Evolutionary conservation across 768 basidiomycete species (phyloP).

Genomic region (Lactifluus volemus): DNA sequence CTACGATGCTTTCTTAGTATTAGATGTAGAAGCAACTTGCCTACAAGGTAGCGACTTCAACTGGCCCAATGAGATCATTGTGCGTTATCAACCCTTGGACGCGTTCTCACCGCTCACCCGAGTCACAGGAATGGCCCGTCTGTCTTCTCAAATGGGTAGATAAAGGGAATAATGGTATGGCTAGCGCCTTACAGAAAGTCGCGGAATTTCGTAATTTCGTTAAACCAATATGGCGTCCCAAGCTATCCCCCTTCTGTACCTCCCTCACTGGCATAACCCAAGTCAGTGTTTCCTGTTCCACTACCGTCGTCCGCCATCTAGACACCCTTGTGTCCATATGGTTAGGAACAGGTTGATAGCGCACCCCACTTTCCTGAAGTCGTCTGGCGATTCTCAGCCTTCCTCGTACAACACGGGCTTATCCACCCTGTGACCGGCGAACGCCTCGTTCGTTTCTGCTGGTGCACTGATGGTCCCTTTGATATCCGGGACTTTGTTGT

Average conservation of each 20-base stretch:
- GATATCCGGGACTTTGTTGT: conserved; percentile 80
- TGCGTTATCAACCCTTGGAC: conserved; percentile 31
- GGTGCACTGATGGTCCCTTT: conserved; percentile 81
- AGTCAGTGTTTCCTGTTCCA: conserved; percentile 38
- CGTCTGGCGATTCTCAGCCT: conserved; percentile 50
- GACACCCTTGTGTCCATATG: background rate
- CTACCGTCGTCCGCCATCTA: background rate
- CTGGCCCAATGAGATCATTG: conserved; percentile 95
- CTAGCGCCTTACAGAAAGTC: conserved; percentile 54
- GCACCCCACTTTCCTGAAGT: conserved; percentile 73
- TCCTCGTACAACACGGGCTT: conserved; percentile 63
- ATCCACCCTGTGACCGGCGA: conserved; percentile 51
- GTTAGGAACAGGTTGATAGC: conserved; percentile 70
- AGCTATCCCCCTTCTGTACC: conserved; percentile 76
- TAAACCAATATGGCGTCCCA: conserved; percentile 77
- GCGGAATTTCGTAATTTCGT: conserved; percentile 88
- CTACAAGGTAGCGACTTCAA: conserved; percentile 56
- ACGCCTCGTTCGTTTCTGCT: conserved; percentile 57
- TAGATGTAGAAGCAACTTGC: conserved; percentile 90
- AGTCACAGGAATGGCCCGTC: conserved; percentile 81
- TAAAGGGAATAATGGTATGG: conserved; percentile 39
- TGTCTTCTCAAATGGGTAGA: conserved; percentile 80
- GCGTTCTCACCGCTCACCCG: background rate
- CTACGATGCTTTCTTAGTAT: conserved; percentile 74
- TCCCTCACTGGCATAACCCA: conserved; percentile 88